Evolutionary conservation across 768 basidiomycete species (phyloP).

Genomic region (Kwoniella botswanensis): DNA sequence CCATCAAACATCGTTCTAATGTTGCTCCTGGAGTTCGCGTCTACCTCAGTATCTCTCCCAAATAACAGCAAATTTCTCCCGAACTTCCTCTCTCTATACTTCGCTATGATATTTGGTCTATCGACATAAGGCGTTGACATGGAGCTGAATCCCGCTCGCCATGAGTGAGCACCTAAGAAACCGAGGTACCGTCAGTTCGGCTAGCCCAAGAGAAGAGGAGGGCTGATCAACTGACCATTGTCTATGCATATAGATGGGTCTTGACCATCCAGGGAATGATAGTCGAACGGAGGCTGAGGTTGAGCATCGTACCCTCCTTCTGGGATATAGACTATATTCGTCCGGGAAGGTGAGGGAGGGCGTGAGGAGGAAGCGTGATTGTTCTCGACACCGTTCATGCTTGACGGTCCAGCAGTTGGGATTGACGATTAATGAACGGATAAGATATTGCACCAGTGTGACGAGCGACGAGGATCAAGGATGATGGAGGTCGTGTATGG

Average conservation of each 20-base stretch:
- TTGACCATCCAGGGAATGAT: conserved; percentile 29
- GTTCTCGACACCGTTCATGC: conserved; percentile 14
- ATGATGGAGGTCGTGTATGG: neutral
- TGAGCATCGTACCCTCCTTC: conserved; percentile 29
- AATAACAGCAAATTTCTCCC: conserved; percentile 84
- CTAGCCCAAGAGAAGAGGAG: neutral
- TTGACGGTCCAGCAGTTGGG: neutral
- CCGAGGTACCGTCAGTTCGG: neutral
- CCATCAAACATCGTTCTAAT: conserved; percentile 89
- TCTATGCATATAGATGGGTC: conserved; percentile 53
- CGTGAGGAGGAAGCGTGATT: conserved; percentile 30
- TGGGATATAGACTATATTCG: conserved; percentile 33
- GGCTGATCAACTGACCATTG: conserved; percentile 36
- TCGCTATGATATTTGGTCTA: conserved; percentile 73
- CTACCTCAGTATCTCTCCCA: conserved; percentile 83
- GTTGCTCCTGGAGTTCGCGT: conserved; percentile 79
- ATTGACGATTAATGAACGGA: too few species aligned
- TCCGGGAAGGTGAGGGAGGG: conserved; percentile 20
- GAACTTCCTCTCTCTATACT: conserved; percentile 85
- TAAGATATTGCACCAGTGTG: too few species aligned
- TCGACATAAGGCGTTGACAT: conserved; percentile 66
- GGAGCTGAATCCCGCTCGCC: conserved; percentile 83
- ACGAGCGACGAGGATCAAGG: neutral
- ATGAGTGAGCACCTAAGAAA: conserved; percentile 66
- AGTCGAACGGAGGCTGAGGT: conserved; percentile 37